Conservation (phyloP, 805 yeast genomes). For the Priceomyces haplophilus region DNA sequence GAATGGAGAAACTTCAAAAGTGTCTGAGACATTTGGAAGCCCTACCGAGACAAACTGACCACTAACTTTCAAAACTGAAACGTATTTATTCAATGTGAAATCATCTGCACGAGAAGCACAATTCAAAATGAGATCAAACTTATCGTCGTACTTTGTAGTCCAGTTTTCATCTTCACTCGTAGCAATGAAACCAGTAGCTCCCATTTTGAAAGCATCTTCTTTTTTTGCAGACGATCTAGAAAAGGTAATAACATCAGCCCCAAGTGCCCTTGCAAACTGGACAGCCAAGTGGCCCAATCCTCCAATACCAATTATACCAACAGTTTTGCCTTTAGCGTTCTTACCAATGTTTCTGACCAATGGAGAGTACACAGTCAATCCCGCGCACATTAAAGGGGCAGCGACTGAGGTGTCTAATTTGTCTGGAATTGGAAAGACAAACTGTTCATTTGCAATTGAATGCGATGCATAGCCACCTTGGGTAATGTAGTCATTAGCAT, state of each 20-base stretch:
- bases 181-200: conserved; percentile 54
- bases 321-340: conserved; percentile 35
- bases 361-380: conserved; percentile 54
- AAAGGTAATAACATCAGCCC: conserved; percentile 60
- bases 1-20: conserved; percentile 22
- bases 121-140: conserved; percentile 51
- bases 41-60: conserved; percentile 26
- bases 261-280: conserved; percentile 57
- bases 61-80: conserved; percentile 29
- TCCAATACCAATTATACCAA: conserved; percentile 63
- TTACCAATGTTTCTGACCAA: conserved; percentile 40
- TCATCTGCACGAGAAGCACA: conserved; percentile 51
- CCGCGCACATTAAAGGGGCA: conserved; percentile 59
- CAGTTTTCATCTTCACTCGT: conserved; percentile 37
- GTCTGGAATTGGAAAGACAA: conserved; percentile 50
- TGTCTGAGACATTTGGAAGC: conserved; percentile 24
- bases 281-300: conserved; percentile 68
- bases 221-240: conserved; percentile 51
- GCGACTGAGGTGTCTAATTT: conserved; percentile 37
- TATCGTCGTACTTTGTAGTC: conserved; percentile 21
- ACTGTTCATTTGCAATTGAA: conserved; percentile 41
- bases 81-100: conserved; percentile 50
- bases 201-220: conserved; percentile 50
- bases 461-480: conserved; percentile 53
- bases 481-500: conserved; percentile 24